These are phyloP conservation scores for Nakazawaea anatomiae DNA, from an alignment of 805 yeast species.

Conservation along the genomic window DNA sequence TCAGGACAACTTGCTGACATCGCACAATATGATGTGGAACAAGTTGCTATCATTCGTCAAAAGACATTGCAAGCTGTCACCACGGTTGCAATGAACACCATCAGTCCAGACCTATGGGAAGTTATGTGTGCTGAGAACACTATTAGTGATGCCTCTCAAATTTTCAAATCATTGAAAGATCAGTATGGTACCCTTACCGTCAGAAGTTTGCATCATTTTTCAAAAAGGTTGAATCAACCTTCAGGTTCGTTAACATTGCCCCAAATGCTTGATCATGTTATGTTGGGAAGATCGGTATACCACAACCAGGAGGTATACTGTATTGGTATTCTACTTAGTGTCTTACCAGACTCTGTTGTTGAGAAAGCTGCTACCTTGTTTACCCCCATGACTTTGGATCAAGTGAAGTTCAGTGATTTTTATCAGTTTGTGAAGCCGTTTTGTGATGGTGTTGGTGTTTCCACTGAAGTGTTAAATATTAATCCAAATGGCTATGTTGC, in stretches of 20 bases:
- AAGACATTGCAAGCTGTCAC: not conserved
- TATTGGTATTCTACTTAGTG: not conserved
- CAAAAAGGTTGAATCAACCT: not conserved
- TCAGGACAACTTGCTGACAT: not conserved
- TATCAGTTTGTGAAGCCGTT: not conserved
- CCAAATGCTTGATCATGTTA: not conserved
- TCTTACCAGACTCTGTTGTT: not conserved
- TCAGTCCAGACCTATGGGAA: not conserved
- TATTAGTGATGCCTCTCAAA: not conserved
- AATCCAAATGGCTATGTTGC: not conserved
- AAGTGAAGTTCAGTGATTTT: not conserved
- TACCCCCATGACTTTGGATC: not conserved
- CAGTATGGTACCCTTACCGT: not conserved
- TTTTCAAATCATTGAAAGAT: not conserved
- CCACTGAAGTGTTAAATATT: no score
- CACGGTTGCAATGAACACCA: not conserved
- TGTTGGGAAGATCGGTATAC: not conserved
- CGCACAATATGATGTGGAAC: not conserved
- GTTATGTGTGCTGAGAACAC: not conserved
- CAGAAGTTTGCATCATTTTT: not conserved
- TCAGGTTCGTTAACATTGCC: not conserved
- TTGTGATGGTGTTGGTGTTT: not conserved
- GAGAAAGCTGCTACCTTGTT: not conserved
- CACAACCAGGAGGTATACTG: not conserved
- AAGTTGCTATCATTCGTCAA: not conserved